Base-by-base conservation (phyloP, 2,329 filamentous ascomycete species). In the Cladosporium colombiae region DNA sequence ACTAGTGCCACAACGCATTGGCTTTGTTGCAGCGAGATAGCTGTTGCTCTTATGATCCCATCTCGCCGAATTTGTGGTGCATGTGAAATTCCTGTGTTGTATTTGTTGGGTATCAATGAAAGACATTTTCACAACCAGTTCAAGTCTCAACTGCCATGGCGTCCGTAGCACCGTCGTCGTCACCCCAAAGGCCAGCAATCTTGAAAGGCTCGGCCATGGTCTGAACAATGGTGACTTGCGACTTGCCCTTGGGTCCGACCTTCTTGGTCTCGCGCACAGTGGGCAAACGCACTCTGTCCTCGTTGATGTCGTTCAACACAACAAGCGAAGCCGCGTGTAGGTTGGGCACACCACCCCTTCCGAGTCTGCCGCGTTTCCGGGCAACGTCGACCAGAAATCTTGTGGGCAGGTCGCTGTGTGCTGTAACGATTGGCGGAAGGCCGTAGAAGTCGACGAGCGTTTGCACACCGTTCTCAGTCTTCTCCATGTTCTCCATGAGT, bases 381-480 rank as follows among this genome's bases (percentile, higher is more conserved):
- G 95, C 95, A 14, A 99, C 94, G 77, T 99, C 94, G 63, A 98
- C 88, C 40, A 99, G 81, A 81, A 98, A 98, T 78, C 97, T 92
- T 18, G 89, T 96, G 6, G 92, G 95, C 65, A 87, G 80, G 76
- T 97, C 93, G 65, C 90, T 90, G 69, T 88, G 85, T 13, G 84
- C 73, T 46, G 78, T 78, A 74, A 96, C 85, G 21, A 98, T 84
- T 1, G 94, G 87, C 8, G 92, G 90, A 44, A 98, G 86, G 74
- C 91, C 88, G 80, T 99, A 99, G 50, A 95, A 86, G 64, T 89
- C 85, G 71, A 93, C 87, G 67, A 99, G 84, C 79, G 93, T 93
- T 70, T 89, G 82, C 70, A 96, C 84, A 65, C 96, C 87, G 7
- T 89, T 88, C 31, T 89, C 84, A 0, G 91, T 90, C 11, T 87